These are phyloP conservation scores for Eutypa lata DNA, from an alignment of 2,329 filamentous ascomycete species.

Conservation along the genomic window DNA sequence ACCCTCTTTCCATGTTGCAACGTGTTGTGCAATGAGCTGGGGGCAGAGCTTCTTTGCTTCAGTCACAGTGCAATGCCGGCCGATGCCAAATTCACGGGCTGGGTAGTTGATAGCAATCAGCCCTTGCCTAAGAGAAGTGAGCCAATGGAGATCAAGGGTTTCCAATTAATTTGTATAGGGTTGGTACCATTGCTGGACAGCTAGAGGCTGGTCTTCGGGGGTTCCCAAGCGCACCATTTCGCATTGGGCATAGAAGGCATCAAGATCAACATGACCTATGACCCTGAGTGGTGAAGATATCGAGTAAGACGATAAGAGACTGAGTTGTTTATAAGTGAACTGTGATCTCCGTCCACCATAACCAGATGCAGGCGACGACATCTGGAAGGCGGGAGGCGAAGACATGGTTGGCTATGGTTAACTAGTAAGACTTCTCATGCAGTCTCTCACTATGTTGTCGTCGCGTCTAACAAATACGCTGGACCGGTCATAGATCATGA, in stretches of 20 bases:
- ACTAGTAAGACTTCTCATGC: too few relatives aligned
- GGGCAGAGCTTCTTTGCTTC: constrained; percentile 89
- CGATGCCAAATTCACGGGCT: constrained; percentile 76
- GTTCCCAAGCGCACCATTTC: constrained; percentile 84
- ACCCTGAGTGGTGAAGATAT: constrained; percentile 77
- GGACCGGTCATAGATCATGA: too few relatives aligned
- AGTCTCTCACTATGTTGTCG: too few relatives aligned
- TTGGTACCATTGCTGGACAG: constrained; percentile 83
- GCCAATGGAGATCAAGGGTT: constrained; percentile 2
- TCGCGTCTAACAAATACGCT: too few relatives aligned
- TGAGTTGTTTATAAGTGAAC: constrained; percentile 83
- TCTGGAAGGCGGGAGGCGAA: constrained; percentile 28
- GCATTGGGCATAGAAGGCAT: constrained; percentile 97
- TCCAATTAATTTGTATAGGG: constrained; percentile 2
- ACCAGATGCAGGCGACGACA: constrained; percentile 33
- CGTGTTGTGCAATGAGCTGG: constrained; percentile 80
- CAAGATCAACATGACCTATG: constrained; percentile 88
- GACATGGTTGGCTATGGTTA: too few relatives aligned
- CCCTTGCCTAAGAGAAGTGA: constrained; percentile 60
- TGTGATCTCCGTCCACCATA: constrained; percentile 51
- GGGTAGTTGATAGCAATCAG: constrained; percentile 97
- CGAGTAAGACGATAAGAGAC: constrained; percentile 68
- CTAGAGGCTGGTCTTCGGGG: constrained; percentile 74
- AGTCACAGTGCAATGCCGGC: constrained; percentile 70
- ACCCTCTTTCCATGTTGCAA: constrained; percentile 91